Conservation (phyloP, 805 yeast species). For the Lipomyces japonicus region DNA sequence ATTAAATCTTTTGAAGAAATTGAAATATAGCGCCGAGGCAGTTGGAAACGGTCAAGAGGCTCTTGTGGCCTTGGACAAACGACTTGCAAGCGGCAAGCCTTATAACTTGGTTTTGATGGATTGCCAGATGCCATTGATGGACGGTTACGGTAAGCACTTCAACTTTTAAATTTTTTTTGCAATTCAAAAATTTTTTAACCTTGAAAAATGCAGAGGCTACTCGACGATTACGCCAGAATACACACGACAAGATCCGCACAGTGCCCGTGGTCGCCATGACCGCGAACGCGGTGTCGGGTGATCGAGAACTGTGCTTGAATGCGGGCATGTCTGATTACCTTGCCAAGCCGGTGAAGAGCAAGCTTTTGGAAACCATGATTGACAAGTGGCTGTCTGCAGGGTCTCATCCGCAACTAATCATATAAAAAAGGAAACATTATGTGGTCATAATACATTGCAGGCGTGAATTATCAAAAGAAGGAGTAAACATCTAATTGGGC, state of each 20-base stretch:
- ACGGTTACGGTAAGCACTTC: conserved; percentile 24
- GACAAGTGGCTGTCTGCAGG: conserved; percentile 9
- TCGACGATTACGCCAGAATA: conserved; percentile 14
- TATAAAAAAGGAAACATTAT: background rate
- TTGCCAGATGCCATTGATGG: conserved; percentile 31
- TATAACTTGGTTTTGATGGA: conserved; percentile 28
- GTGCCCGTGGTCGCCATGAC: conserved; percentile 59
- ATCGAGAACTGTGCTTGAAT: conserved; percentile 64
- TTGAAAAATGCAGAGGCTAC: conserved; percentile 17
- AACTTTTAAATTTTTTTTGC: background rate
- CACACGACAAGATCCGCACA: conserved; percentile 4
- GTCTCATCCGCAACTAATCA: background rate
- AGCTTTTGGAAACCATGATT: conserved; percentile 15
- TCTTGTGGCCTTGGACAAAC: conserved; percentile 15
- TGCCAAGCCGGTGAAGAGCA: conserved; percentile 50
- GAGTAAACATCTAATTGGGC: background rate
- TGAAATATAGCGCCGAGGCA: conserved; percentile 24
- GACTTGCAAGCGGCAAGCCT: conserved; percentile 6
- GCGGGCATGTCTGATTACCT: conserved; percentile 77
- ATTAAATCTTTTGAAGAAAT: conserved; percentile 16
- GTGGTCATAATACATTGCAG: too few relatives aligned
- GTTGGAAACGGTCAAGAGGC: conserved; percentile 29
- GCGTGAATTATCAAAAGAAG: background rate
- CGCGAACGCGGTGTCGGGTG: conserved; percentile 79
- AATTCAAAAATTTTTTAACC: background rate